Conservation (phyloP, 2,329 filamentous ascomycete genomes). For the Escovopsis sp. region DNA sequence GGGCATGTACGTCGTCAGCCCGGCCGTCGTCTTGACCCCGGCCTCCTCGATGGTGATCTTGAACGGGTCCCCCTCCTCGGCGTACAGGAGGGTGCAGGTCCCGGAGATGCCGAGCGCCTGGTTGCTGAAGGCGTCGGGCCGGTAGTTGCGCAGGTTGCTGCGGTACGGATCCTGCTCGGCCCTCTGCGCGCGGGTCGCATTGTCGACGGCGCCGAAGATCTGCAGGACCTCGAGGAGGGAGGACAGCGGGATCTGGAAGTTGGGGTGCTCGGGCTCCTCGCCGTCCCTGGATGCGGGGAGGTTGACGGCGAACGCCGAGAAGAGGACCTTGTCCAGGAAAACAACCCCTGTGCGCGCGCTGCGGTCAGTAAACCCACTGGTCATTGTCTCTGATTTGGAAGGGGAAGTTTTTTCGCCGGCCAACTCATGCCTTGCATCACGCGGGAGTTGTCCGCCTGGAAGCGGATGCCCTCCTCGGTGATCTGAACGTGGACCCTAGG, state of each 20-base stretch:
- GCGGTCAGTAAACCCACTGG: conserved; percentile 3
- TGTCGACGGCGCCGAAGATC: conserved; percentile 79
- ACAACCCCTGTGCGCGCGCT: conserved; percentile 29
- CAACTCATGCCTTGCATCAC: conserved; percentile 66
- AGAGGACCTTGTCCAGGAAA: conserved; percentile 78
- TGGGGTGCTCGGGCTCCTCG: conserved; percentile 36
- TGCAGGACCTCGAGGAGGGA: conserved; percentile 87
- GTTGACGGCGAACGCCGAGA: conserved; percentile 69
- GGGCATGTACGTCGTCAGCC: conserved; percentile 75
- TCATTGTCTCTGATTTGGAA: too few relatives aligned
- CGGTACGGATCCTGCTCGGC: conserved; percentile 45
- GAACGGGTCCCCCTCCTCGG: conserved; percentile 59
- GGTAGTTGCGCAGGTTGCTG: conserved; percentile 46
- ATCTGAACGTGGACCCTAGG: conserved; percentile 54
- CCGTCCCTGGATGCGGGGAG: conserved; percentile 24
- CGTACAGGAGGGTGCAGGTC: conserved; percentile 72
- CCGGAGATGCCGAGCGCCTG: conserved; percentile 72
- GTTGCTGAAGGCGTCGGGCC: conserved; percentile 65
- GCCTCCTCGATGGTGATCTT: conserved; percentile 76
- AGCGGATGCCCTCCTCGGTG: conserved; percentile 69
- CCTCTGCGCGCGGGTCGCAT: conserved; percentile 41
- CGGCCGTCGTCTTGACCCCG: conserved; percentile 77
- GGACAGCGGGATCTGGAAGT: conserved; percentile 75
- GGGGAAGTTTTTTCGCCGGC: too few relatives aligned
- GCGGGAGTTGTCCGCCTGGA: conserved; percentile 75